Evolutionary conservation across 768 basidiomycete genomes (phyloP).

Genomic region (Gyrodon lividus): DNA sequence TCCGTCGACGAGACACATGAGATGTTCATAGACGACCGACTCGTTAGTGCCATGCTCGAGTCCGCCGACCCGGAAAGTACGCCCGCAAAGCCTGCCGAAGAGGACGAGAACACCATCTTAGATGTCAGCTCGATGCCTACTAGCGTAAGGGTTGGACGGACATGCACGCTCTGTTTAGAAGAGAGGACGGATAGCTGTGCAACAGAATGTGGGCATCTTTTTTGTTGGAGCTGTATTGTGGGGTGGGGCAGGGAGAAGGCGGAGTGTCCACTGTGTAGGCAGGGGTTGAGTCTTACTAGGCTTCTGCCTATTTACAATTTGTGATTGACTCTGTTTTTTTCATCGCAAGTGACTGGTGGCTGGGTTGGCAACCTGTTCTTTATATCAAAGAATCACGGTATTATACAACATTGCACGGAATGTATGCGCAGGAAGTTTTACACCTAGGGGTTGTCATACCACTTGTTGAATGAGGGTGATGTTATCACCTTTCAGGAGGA

Average conservation of each 20-base stretch:
- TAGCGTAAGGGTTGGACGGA: constrained; percentile 54
- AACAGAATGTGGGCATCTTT: constrained; percentile 88
- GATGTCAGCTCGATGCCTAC: constrained; percentile 56
- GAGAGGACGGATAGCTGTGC: constrained; percentile 79
- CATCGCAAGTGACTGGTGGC: background rate
- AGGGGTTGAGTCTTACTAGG: constrained; percentile 64
- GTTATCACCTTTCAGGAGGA: constrained; percentile 95
- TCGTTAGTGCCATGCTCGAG: constrained; percentile 57
- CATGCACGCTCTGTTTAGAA: constrained; percentile 82
- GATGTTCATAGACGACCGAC: constrained; percentile 56
- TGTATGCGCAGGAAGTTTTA: constrained; percentile 14
- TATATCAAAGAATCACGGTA: constrained; percentile 10
- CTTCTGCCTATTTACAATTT: constrained; percentile 84
- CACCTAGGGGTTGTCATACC: constrained; percentile 22
- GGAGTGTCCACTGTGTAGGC: constrained; percentile 86
- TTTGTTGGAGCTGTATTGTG: constrained; percentile 88
- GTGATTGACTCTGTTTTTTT: constrained; percentile 34
- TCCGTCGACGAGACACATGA: constrained; percentile 32
- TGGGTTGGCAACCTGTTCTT: background rate
- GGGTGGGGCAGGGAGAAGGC: constrained; percentile 90
- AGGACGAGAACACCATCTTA: constrained; percentile 67
- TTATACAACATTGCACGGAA: constrained; percentile 19
- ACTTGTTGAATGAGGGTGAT: constrained; percentile 94
- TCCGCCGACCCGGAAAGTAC: constrained; percentile 50
- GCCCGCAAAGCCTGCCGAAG: constrained; percentile 58